Evolutionary conservation across 176 grass and related monocot genomes (phyloP), one percentile per base, ranked within the genome.

Genomic region (Aegilops longissima): DNA sequence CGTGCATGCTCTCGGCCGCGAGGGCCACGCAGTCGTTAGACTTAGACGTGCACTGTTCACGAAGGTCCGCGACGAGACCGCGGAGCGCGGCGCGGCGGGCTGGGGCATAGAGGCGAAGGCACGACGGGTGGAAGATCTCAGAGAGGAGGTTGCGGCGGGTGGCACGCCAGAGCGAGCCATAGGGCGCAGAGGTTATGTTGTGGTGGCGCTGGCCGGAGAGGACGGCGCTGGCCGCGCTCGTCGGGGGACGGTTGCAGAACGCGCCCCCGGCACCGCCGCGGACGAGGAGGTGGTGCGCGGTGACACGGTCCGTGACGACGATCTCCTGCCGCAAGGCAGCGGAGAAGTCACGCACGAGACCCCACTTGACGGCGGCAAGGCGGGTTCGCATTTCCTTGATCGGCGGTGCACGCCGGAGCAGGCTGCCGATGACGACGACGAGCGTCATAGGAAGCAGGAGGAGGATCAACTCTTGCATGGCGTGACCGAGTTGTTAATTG

Each of bases 141-240:
- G 70, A 64, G 36, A 71, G 29, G 70, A 84, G 70, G 56, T 84
- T 84, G 58, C 82, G 83, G 12, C 71, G 39, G 40, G 76, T 6
- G 27, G 42, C 27, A 12, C 72, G 72, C 71, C 72, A 85, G 61
- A 85, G 61, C 72, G 83, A 29, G 61, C 72, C 42, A 42, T 52
- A 52, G 2, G 49, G 16, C 49, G 49, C 49, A 52, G 49, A 85
- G 61, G 31, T 45, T 21, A 85, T 76, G 58, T 85, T 85, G 73
- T 66, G 62, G 83, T 85, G 83, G 20, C 61, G 72, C 12, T 9
- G 61, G 20, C 72, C 29, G 0, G 61, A 76, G 61, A 85, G 83
- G 14, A 85, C 27, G 72, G 72, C 42, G 72, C 83, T 85, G 27
- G 72, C 71, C 40, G 62, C 72, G 42, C 12, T 66, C 40, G 61